Conservation (phyloP, 176 grass and related monocot genomes). For the Typha latifolia region DNA sequence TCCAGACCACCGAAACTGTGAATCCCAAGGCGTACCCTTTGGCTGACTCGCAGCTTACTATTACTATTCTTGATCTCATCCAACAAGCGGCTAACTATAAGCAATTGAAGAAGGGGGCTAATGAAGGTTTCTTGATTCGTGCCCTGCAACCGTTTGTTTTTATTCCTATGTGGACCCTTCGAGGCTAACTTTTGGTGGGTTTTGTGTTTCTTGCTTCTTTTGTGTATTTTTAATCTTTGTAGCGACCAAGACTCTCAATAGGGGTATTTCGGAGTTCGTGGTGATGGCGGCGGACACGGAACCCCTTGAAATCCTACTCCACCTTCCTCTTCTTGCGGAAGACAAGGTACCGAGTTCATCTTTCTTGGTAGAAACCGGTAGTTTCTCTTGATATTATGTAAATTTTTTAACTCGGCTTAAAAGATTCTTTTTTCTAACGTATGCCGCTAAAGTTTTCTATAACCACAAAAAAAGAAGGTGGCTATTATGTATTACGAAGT, state of each 20-base stretch:
- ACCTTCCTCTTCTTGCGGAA: conserved; percentile 69
- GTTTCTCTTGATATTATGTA: too few relatives aligned
- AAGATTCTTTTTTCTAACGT: too few relatives aligned
- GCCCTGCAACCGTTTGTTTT: background rate
- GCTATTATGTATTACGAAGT: too few relatives aligned
- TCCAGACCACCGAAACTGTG: conserved; percentile 56
- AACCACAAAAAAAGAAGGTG: too few relatives aligned
- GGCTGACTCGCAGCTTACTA: conserved; percentile 64
- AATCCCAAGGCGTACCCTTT: conserved; percentile 88
- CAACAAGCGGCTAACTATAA: conserved; percentile 80
- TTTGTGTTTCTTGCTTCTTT: background rate
- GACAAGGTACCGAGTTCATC: conserved; percentile 41
- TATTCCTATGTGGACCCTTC: background rate
- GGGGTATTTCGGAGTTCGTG: conserved; percentile 81
- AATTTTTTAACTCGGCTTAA: too few relatives aligned
- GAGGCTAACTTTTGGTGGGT: background rate
- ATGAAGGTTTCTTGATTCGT: conserved; percentile 42
- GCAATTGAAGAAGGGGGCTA: conserved; percentile 89
- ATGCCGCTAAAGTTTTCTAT: too few relatives aligned
- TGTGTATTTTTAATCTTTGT: background rate
- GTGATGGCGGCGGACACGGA: conserved; percentile 86
- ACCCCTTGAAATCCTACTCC: conserved; percentile 77
- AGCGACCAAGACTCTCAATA: conserved; percentile 84
- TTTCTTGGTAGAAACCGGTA: background rate
- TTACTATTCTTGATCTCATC: conserved; percentile 58